Conservation (phyloP, 176 grass and related monocot genomes). For the Eleusine coracana region DNA sequence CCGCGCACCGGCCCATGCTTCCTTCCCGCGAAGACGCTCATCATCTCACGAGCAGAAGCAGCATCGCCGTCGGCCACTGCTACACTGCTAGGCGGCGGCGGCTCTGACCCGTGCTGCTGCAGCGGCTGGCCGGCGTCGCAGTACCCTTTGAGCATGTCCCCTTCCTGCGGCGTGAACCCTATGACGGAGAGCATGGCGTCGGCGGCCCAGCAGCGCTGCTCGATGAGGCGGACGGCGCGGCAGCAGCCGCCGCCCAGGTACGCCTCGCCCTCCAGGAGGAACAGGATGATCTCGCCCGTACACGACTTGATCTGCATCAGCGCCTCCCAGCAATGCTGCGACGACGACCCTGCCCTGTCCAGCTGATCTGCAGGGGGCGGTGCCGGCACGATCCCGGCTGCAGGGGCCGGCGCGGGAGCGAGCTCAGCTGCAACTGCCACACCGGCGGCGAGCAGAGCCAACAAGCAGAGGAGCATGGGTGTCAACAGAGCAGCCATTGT, state of each 20-base stretch:
- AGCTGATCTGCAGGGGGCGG: slow-evolving; percentile 8
- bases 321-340: slow-evolving; percentile 67
- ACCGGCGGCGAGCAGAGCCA: slow-evolving; percentile 3
- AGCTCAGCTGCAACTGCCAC: not conserved
- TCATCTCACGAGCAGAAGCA: not conserved
- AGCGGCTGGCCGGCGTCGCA: slow-evolving; percentile 42
- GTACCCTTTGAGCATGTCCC: slow-evolving; percentile 69
- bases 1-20: not conserved
- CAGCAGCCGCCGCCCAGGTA: slow-evolving; percentile 71
- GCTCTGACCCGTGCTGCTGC: not conserved
- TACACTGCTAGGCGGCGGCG: not conserved
- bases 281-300: slow-evolving; percentile 81
- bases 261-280: slow-evolving; percentile 73
- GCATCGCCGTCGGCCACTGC: not conserved
- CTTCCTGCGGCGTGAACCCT: slow-evolving; percentile 70
- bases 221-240: slow-evolving; percentile 64
- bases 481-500: slow-evolving; percentile 51
- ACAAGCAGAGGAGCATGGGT: slow-evolving; percentile 15
- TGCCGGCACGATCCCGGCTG: no score
- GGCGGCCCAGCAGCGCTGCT: slow-evolving; percentile 74
- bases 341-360: slow-evolving; percentile 33
- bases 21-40: not conserved
- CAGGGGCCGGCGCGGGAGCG: not conserved
- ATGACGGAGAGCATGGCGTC: slow-evolving; percentile 64
- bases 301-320: slow-evolving; percentile 71